A percentile compares a stretch with the other conserved stretches of the same genome.
These are phyloP conservation scores for Neocatenulostroma microsporum DNA, from an alignment of 2,329 filamentous ascomycete species.

Conservation along the genomic window DNA sequence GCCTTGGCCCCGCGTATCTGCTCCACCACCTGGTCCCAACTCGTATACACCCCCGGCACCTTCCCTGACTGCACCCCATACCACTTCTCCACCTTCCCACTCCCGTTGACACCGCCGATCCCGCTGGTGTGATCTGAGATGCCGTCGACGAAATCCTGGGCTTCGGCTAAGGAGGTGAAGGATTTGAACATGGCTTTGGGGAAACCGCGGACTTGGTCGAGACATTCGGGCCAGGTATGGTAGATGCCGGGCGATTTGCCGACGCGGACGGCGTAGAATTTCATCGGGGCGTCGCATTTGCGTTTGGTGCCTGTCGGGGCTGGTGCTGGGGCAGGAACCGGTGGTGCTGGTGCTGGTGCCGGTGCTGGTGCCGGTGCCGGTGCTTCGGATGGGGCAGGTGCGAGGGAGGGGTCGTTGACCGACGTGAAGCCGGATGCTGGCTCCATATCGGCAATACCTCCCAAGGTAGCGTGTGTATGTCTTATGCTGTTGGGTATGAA, in stretches of 20 bases:
- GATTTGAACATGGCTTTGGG: conserved; percentile 57
- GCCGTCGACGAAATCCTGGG: conserved; percentile 58
- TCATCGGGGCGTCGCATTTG: conserved; percentile 44
- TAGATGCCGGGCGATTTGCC: conserved; percentile 57
- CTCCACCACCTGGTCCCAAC: conserved; percentile 61
- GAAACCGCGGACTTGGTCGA: conserved; percentile 54
- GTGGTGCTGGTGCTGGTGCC: background rate
- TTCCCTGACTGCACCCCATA: conserved; percentile 55
- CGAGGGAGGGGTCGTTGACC: conserved; percentile 13
- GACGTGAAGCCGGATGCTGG: conserved; percentile 20
- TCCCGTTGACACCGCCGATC: background rate
- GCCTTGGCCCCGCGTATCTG: conserved; percentile 68
- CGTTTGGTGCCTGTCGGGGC: conserved; percentile 43
- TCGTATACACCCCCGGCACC: conserved; percentile 54
- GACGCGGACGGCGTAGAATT: conserved; percentile 57
- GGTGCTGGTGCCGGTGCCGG: conserved; percentile 4
- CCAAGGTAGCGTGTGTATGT: too few species aligned
- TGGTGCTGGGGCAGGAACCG: too few species aligned
- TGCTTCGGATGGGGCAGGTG: conserved; percentile 5
- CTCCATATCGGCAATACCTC: too few species aligned
- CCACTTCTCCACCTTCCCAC: conserved; percentile 37
- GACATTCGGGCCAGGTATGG: conserved; percentile 54
- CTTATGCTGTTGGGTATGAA: too few species aligned
- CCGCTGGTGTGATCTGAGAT: conserved; percentile 43
- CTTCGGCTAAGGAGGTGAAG: conserved; percentile 65